Base-by-base conservation (phyloP, 2,329 filamentous ascomycete species). In the Botryotinia convoluta region DNA sequence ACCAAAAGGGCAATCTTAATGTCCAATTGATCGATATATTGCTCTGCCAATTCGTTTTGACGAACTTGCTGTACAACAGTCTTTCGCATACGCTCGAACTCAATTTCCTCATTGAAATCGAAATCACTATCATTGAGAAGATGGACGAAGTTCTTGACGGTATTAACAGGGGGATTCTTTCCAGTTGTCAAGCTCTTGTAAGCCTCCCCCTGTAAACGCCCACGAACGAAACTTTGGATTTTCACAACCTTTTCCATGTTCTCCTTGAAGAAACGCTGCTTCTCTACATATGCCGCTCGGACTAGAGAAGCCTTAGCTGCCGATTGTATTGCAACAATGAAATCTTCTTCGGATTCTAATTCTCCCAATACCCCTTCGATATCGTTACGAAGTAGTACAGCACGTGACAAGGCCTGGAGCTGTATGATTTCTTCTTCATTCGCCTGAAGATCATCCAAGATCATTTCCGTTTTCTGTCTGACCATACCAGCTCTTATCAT, bases 241-340 rank as follows among this genome's bases (percentile, higher is more conserved):
- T 99, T 99, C 86, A 99, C 91, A 39, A 99, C 96, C 83, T 97
- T 98, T 79, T 97, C 91, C 96, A 99, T 99, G 80, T 99, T 99
- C 83, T 97, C 92, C 77, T 92, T 91, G 85, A 95, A 99, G 84
- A 92, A 95, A 35, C 90, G 90, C 80, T 92, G 90, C 86, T 97
- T 97, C 82, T 97, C 93, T 70, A 88, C 89, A 78, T 97, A 98
- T 29, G 86, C 87, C 22, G 85, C 87, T 48, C 95, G 89, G 45
- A 98, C 88, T 4, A 97, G 82, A 78, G 89, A 91, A 4, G 90
- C 95, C 78, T 91, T 90, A 12, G 92, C 89, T 9, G 89, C 86
- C 8, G 94, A 87, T 82, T 98, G 95, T 37, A 97, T 83, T 44
- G 91, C 92, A 14, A 89, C 84, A 74, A 98, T 87, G 0, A 86